These are phyloP conservation scores for Phytopythium boreale DNA, from an alignment of 352 stramenopile genomes.

Conservation along the genomic window DNA sequence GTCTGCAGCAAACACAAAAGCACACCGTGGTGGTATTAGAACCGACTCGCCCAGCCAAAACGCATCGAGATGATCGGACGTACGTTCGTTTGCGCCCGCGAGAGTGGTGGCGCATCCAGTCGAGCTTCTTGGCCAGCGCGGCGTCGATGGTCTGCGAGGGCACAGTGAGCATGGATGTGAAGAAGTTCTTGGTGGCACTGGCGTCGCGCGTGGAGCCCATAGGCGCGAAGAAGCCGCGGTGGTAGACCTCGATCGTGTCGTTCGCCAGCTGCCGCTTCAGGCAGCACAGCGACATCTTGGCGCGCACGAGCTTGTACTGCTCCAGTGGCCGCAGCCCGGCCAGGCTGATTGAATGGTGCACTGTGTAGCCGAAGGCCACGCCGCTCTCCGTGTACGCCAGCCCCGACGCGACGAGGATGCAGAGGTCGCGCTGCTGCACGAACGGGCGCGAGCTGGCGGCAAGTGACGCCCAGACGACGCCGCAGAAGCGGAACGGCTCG, in stretches of 20 bases:
- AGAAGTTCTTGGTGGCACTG: conserved; percentile 8
- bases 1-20: background rate
- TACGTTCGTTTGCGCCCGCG: conserved; percentile 22
- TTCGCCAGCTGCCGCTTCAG: conserved; percentile 32
- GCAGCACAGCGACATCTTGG: conserved; percentile 38
- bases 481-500: conserved; percentile 58
- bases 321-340: conserved; percentile 26
- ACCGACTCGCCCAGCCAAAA: background rate
- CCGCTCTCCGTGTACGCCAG: conserved; percentile 36
- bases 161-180: conserved; percentile 24
- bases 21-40: background rate
- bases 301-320: conserved; percentile 29
- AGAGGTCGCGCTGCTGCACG: conserved; percentile 36
- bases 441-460: conserved; percentile 31
- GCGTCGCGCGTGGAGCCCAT: conserved; percentile 25
- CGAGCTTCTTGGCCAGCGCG: conserved; percentile 35
- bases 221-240: conserved; percentile 32
- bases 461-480: conserved; percentile 43
- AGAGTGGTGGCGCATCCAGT: conserved; percentile 48
- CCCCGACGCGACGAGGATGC: conserved; percentile 36
- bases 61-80: background rate
- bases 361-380: conserved; percentile 43
- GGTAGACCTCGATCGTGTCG: conserved; percentile 37
- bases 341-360: conserved; percentile 55
- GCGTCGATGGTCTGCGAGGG: conserved; percentile 29